Base-by-base conservation (phyloP, 345 rosid genomes). In the Acer campestre region DNA sequence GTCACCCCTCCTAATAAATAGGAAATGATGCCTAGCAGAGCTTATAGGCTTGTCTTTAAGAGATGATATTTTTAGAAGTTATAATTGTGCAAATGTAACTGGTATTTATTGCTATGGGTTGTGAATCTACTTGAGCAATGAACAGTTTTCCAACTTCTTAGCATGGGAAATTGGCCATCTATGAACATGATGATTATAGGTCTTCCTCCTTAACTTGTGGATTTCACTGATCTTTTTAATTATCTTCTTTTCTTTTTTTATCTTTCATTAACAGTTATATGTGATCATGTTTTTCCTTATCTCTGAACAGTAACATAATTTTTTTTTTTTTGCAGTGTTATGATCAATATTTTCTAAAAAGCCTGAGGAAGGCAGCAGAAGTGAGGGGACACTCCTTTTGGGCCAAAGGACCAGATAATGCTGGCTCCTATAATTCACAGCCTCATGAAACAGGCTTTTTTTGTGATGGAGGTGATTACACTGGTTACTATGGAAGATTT, bases 381-480 rank as follows among this genome's bases (percentile, higher is more conserved):
- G 87, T 84, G 65, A 90, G 93, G 84, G 94, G 98, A 70, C 94
- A 86, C 56, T 74, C 83, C 23, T 87, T 91, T 78, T 94, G 98
- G 99, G 98, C 90, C 69, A 82, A 90, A 80, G 98, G 93, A 55
- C 99, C 99, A 73, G 98, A 92, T 55, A 94, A 92, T 79, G 88
- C 91, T 1, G 99, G 99, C 68, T 86, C 91, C 20, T 94, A 94
- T 82, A 96, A 92, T 81, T 88, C 97, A 66, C 93, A 79, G 74
- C 98, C 99, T 40, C 91, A 90, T 42, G 97, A 89, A 78, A 94
- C 98, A 31, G 91, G 93, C 67, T 96, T 96, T 89, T 96, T 96
- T 83, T 86, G 95, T 87, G 99, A 96, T 70, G 98, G 95, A 71
- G 99, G 99, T 79, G 98, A 90, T 67, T 97, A 92, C 40, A 97